Evolutionary conservation across 2,329 filamentous ascomycete genomes (phyloP).

Genomic region (Niveomyces coronatus): DNA sequence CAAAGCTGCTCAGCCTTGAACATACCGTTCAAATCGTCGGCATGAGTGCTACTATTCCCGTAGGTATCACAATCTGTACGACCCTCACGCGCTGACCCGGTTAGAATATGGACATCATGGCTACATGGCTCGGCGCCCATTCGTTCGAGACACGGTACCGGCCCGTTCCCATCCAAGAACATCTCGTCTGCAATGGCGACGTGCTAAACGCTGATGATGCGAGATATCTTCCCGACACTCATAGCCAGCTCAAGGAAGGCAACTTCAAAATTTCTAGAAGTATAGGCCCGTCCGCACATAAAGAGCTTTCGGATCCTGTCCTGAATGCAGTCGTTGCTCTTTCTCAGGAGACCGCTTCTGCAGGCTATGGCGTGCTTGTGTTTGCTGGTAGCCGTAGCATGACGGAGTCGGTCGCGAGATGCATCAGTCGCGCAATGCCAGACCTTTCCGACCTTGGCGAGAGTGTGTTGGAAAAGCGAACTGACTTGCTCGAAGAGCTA

Average conservation of each 20-base stretch:
- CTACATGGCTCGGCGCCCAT: constrained; percentile 59
- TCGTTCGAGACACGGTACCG: constrained; percentile 64
- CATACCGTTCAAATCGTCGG: constrained; percentile 61
- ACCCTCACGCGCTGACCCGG: neutral
- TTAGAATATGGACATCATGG: constrained; percentile 61
- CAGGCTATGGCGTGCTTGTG: constrained; percentile 60
- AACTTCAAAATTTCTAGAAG: constrained; percentile 28
- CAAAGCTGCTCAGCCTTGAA: constrained; percentile 59
- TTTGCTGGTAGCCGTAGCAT: constrained; percentile 61
- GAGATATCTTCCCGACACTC: constrained; percentile 46
- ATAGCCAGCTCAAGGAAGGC: constrained; percentile 36
- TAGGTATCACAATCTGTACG: constrained; percentile 25
- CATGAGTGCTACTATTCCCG: constrained; percentile 71
- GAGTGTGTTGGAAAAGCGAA: constrained; percentile 43
- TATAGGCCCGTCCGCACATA: constrained; percentile 46
- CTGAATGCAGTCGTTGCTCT: constrained; percentile 62
- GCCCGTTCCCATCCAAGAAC: constrained; percentile 66
- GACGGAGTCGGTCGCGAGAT: constrained; percentile 57
- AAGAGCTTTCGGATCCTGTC: constrained; percentile 53
- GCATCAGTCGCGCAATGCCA: constrained; percentile 59
- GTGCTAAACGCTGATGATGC: constrained; percentile 52
- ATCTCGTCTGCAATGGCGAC: constrained; percentile 60
- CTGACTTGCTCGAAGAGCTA: constrained; percentile 56
- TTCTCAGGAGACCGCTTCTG: constrained; percentile 55
- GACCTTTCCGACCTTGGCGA: constrained; percentile 33